These are phyloP conservation scores for Chalciporus sp. DNA, from an alignment of 1,284 basidiomycete genomes.

Conservation along the genomic window DNA sequence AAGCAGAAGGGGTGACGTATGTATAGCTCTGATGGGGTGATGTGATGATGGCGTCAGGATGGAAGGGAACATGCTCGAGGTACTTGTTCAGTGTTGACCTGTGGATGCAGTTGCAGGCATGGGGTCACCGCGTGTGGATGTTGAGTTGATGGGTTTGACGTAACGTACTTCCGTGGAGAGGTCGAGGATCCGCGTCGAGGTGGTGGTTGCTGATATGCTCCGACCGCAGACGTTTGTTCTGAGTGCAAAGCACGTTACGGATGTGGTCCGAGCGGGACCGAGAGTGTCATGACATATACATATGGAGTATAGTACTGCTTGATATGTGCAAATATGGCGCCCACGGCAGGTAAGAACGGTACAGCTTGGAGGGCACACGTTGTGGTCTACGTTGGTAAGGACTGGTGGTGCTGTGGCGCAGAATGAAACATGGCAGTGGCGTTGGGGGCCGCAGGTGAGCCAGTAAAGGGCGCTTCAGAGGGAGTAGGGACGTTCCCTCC, in stretches of 20 bases:
- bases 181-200: neutral
- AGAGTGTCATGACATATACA: neutral
- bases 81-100: too few species aligned
- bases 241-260: neutral
- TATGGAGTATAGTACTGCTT: too few species aligned
- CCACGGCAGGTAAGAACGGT: neutral
- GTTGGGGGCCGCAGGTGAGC: neutral
- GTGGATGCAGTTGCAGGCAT: neutral
- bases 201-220: neutral
- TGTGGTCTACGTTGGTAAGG: neutral
- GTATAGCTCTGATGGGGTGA: neutral
- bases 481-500: too few species aligned
- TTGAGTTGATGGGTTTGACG: neutral
- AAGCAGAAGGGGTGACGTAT: too few species aligned
- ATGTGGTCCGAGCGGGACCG: neutral
- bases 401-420: neutral
- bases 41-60: neutral
- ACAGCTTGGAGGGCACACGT: neutral
- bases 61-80: too few species aligned
- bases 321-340: neutral
- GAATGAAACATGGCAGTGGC: neutral
- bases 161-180: neutral
- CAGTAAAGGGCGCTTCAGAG: neutral
- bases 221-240: neutral
- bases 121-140: neutral